Conservation (phyloP, 2,329 filamentous ascomycete genomes). For the Paracamarosporium sp. region DNA sequence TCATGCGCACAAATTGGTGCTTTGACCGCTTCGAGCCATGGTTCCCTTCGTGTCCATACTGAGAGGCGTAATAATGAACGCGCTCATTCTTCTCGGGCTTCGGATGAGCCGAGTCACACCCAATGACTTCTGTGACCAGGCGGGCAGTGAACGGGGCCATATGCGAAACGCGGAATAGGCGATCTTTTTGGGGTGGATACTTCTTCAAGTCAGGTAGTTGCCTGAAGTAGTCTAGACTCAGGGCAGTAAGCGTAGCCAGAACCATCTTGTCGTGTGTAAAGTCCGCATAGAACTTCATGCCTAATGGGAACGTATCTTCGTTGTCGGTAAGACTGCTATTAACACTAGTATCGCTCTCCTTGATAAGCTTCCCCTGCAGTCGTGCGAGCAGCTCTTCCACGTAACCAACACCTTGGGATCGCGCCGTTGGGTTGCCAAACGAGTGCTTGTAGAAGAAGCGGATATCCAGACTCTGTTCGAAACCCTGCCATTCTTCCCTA, state of each 20-base stretch:
- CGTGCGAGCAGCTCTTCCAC: conserved; percentile 60
- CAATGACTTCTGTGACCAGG: conserved; percentile 63
- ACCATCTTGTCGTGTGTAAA: conserved; percentile 63
- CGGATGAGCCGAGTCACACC: conserved; percentile 53
- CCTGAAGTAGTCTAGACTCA: conserved; percentile 63
- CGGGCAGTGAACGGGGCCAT: conserved; percentile 63
- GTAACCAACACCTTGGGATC: conserved; percentile 62
- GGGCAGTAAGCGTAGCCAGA: conserved; percentile 57
- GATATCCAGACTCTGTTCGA: conserved; percentile 61
- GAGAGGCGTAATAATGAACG: conserved; percentile 50
- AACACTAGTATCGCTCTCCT: conserved; percentile 57
- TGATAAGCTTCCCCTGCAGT: conserved; percentile 56
- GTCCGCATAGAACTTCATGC: conserved; percentile 59
- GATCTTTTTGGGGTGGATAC: conserved; percentile 52
- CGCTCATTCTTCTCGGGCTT: conserved; percentile 47
- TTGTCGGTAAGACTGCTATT: conserved; percentile 59
- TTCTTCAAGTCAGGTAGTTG: conserved; percentile 52
- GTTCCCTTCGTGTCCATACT: conserved; percentile 52
- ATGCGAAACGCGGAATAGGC: conserved; percentile 58
- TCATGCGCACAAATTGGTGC: conserved; percentile 7
- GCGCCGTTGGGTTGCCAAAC: conserved; percentile 58
- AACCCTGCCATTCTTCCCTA: conserved; percentile 61
- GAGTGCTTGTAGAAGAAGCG: conserved; percentile 58
- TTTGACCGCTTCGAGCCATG: not conserved
- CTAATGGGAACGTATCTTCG: conserved; percentile 54